Percentiles rank a stretch among this genome's conserved stretches.
Conservation (phyloP, 257 asterid genomes). For the Mitragyna speciosa region DNA sequence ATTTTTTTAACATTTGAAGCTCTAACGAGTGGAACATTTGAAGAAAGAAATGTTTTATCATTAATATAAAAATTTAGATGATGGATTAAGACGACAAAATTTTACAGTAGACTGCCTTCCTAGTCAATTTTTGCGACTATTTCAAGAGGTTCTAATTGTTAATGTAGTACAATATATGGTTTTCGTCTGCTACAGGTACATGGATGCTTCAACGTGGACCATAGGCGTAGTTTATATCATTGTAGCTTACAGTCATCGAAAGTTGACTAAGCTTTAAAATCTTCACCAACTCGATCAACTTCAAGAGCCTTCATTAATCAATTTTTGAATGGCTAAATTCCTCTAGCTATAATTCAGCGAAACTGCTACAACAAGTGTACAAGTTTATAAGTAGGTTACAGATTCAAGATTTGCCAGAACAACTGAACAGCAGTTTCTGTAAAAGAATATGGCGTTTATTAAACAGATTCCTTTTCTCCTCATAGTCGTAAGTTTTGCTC, state of each 20-base stretch:
- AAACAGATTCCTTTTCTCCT: slow-evolving; percentile 13
- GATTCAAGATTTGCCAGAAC: neutral
- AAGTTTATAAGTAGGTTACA: neutral
- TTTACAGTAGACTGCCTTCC: neutral
- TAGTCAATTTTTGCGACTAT: neutral
- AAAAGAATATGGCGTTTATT: slow-evolving; percentile 19
- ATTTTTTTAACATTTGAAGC: too few species aligned
- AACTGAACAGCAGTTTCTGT: neutral
- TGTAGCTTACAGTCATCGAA: neutral
- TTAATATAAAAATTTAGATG: neutral
- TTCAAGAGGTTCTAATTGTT: neutral
- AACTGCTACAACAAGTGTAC: neutral
- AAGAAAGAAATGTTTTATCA: neutral
- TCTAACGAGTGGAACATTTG: neutral
- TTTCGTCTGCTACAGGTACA: neutral
- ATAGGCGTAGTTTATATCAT: neutral
- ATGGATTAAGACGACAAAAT: neutral
- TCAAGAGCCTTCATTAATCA: too few species aligned
- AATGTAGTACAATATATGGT: neutral
- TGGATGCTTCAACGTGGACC: neutral
- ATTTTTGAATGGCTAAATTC: neutral
- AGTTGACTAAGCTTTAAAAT: neutral
- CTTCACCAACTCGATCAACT: neutral
- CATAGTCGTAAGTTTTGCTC: slow-evolving; percentile 3
- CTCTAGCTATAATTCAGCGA: neutral